Evolutionary conservation across 495 filamentous ascomycete species (phyloP).

Genomic region (Neurospora pannonica): DNA sequence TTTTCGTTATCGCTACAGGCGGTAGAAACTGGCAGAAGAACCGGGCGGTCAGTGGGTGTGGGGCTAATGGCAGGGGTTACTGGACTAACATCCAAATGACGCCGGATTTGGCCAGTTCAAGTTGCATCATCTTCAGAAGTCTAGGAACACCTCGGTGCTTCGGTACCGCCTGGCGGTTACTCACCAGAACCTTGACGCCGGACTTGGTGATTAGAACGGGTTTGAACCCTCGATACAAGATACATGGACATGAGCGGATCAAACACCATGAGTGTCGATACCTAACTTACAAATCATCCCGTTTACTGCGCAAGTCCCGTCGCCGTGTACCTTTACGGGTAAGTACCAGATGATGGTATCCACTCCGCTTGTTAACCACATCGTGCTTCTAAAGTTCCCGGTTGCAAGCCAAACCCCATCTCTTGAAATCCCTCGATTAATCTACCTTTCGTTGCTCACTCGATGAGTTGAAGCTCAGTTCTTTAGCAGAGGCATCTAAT

Average conservation of each 20-base stretch:
- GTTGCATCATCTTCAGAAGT: background rate
- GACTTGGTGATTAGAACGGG: background rate
- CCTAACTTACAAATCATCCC: background rate
- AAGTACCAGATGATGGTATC: background rate
- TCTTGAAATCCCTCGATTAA: background rate
- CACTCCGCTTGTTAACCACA: background rate
- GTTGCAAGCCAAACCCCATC: background rate
- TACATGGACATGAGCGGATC: background rate
- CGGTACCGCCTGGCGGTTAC: background rate
- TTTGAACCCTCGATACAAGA: background rate
- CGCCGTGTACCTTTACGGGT: background rate
- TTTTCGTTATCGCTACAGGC: background rate
- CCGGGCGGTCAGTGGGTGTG: background rate
- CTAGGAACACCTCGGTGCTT: background rate
- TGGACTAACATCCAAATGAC: background rate
- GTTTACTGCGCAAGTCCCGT: background rate
- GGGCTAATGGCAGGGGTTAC: background rate
- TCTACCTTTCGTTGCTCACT: background rate
- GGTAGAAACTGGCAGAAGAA: background rate
- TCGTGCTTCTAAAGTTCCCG: background rate
- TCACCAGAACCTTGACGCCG: background rate
- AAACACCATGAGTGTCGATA: background rate
- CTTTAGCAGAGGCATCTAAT: background rate
- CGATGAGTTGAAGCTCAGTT: background rate
- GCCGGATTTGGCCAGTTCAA: background rate